Conservation (phyloP, 352 stramenopile species). For the Pythium graminicola region DNA sequence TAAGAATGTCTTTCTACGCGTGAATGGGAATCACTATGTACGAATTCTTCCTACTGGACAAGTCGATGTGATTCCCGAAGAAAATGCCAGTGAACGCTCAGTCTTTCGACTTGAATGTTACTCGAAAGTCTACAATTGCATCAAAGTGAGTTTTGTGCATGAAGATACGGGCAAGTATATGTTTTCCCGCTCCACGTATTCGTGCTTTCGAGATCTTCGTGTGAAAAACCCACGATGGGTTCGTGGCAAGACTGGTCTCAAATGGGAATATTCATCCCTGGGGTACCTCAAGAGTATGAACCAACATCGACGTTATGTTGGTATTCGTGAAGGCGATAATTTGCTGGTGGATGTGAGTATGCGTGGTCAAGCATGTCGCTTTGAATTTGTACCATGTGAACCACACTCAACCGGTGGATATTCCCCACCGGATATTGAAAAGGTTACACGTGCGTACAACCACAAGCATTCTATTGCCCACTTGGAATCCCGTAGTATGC, state of each 20-base stretch:
- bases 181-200: conserved; percentile 81
- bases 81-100: too few relatives aligned
- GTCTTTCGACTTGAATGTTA: conserved; percentile 34
- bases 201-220: conserved; percentile 75
- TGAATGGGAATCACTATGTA: conserved; percentile 44
- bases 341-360: conserved; percentile 82
- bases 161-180: conserved; percentile 64
- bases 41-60: conserved; percentile 57
- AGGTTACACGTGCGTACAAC: conserved; percentile 69
- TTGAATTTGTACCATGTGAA: conserved; percentile 74
- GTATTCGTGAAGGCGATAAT: conserved; percentile 53
- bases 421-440: conserved; percentile 61
- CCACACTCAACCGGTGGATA: conserved; percentile 22
- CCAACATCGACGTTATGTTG: conserved; percentile 82
- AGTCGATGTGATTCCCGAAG: conserved; percentile 46
- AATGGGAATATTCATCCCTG: conserved; percentile 78
- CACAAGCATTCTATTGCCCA: conserved; percentile 54
- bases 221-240: conserved; percentile 62
- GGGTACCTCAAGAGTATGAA: conserved; percentile 86
- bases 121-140: conserved; percentile 79
- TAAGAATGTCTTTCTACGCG: too few relatives aligned
- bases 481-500: conserved; percentile 74
- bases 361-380: conserved; percentile 64
- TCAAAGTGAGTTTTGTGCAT: conserved; percentile 80
- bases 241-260: conserved; percentile 58